A percentile compares a stretch with the other conserved stretches of the same genome.
Evolutionary conservation across 371 early-diverging fungal species (phyloP).

Genomic region (Syncephalis fuscata): DNA sequence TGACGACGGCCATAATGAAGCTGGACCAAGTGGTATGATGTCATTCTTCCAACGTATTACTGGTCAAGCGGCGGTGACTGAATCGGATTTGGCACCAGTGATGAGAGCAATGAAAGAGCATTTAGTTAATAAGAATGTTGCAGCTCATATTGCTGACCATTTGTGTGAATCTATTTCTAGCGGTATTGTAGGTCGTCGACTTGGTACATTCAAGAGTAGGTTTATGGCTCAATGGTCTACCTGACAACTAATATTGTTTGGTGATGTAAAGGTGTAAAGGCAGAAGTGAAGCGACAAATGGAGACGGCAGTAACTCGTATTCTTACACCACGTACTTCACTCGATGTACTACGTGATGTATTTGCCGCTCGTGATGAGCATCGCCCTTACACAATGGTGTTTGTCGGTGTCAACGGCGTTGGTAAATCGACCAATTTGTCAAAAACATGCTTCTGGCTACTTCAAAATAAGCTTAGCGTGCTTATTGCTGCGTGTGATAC

Average conservation of each 20-base stretch:
- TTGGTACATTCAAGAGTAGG: constrained; percentile 59
- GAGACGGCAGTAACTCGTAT: constrained; percentile 68
- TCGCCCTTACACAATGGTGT: constrained; percentile 81
- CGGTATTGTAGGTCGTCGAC: constrained; percentile 60
- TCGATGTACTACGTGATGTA: constrained; percentile 92
- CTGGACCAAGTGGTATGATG: constrained; percentile 24
- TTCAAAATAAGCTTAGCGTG: constrained; percentile 84
- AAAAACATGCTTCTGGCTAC: constrained; percentile 95
- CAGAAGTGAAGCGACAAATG: constrained; percentile 62
- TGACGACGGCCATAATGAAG: constrained; percentile 9
- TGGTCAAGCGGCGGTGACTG: constrained; percentile 38
- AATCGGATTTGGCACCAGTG: constrained; percentile 46
- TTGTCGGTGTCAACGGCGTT: constrained; percentile 99
- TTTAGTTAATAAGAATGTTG: constrained; percentile 86
- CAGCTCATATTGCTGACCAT: constrained; percentile 74
- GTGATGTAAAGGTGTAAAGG: constrained; percentile 25
- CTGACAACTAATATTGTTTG: not conserved
- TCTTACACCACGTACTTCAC: constrained; percentile 81
- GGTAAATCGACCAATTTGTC: constrained; percentile 94
- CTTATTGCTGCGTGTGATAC: constrained; percentile 99
- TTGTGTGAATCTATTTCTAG: constrained; percentile 63
- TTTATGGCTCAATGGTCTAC: not conserved
- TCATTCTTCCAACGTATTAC: constrained; percentile 52
- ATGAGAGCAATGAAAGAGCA: constrained; percentile 77
- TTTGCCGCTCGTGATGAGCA: constrained; percentile 42